Percentiles rank a stretch among this genome's conserved stretches.
Conservation (phyloP, 2,329 filamentous ascomycete genomes). For the Mycosphaerella sp. region DNA sequence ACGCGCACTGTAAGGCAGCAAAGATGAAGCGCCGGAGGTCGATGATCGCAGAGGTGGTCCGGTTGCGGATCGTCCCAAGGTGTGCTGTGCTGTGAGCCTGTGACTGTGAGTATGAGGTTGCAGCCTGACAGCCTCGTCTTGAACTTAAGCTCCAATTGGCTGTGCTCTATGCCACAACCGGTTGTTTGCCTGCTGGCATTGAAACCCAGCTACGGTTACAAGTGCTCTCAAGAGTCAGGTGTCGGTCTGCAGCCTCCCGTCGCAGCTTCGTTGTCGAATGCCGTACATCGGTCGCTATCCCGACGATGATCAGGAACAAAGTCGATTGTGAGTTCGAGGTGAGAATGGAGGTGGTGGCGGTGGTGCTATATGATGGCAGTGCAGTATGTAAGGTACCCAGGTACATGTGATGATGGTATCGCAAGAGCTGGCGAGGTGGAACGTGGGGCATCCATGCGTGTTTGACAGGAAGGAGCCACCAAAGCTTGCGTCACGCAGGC, state of each 20-base stretch:
- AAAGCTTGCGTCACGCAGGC: neutral
- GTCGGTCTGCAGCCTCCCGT: neutral
- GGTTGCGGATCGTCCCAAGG: neutral
- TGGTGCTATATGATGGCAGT: neutral
- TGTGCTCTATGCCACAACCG: neutral
- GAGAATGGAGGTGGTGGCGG: neutral
- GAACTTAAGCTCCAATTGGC: slow-evolving; percentile 2
- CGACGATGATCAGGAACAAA: neutral
- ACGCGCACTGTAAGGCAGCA: neutral
- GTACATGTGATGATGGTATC: too few species aligned
- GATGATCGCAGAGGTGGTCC: neutral
- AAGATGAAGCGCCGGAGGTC: neutral
- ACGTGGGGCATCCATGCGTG: neutral
- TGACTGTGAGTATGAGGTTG: too few species aligned
- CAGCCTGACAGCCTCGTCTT: slow-evolving; percentile 8
- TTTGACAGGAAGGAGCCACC: neutral
- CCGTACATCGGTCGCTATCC: neutral
- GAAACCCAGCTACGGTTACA: slow-evolving; percentile 5
- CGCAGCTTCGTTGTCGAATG: neutral
- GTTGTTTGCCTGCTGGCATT: slow-evolving; percentile 8
- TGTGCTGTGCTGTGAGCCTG: neutral
- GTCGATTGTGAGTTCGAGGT: neutral
- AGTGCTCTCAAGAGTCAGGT: slow-evolving; percentile 2
- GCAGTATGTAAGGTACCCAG: too few species aligned
- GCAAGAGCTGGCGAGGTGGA: neutral